Evolutionary conservation across 2,329 filamentous ascomycete genomes (phyloP), one percentile per base, ranked within the genome.

Genomic region (Geosmithia morbida): DNA sequence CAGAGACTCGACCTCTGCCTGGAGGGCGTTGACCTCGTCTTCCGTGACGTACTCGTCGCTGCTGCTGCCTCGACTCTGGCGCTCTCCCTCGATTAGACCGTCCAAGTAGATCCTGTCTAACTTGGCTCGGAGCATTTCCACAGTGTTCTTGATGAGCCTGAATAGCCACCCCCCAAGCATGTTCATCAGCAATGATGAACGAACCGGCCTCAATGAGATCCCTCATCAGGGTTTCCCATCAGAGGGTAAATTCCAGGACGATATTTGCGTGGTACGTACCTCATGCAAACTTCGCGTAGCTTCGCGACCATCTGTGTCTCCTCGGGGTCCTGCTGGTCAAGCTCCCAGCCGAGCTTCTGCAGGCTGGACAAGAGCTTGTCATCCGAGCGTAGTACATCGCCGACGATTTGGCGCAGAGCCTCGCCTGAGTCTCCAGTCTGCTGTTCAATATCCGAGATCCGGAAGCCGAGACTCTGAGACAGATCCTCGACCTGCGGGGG

Each of bases 1-100:
- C 2, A 87, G 66, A 4, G 80, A 83, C 52, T 85, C 79, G 1
- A 87, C 66, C 55, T 86, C 83, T 30, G 75, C 72, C 54, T 81
- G 74, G 2, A 83, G 58, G 3, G 71, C 67, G 14, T 62, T 64
- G 10, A 72, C 67, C 45, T 77, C 72, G 5, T 64, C 65, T 1
- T 52, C 51, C 0, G 59, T 55, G 0, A 59, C 60, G 5, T 57
- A 51, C 3, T 53, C 52, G 10, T 52, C 50, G 40, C 61, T 57
- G 1, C 56, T 55, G 13, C 22, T 26, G 22, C 8, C 8, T 26
- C 22, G 22, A 26, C 22, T 8, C 22, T 13, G 33, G 2, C 56
- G 55, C 41, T 62, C 59, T 11, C 56, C 58, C 0, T 53, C 50
- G 2, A 57, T 33, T 1, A 75, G 58, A 2, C 67, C 60, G 45